Conservation (phyloP, 202 grass and related monocot genomes). For the Saccharum hybrid region DNA sequence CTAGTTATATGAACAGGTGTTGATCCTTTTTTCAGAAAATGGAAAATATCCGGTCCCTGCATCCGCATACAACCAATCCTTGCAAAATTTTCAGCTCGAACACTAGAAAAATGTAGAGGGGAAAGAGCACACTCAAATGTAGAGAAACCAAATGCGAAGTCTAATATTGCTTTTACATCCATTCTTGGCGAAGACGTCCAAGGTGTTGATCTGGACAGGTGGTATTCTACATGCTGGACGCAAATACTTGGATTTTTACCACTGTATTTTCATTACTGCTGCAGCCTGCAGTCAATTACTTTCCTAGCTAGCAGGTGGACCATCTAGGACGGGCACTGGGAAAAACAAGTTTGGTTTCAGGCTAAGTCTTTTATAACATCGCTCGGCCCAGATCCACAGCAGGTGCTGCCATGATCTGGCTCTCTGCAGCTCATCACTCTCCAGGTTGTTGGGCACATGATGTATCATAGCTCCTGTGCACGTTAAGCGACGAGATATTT, state of each 20-base stretch:
- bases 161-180: not conserved
- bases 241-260: not conserved
- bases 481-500: not conserved
- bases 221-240: not conserved
- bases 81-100: too few species aligned
- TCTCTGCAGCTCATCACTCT: constrained; percentile 32
- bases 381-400: constrained; percentile 22
- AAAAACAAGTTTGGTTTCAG: not conserved
- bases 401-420: constrained; percentile 21
- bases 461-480: not conserved
- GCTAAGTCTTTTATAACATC: not conserved
- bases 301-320: not conserved
- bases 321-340: not conserved
- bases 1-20: not conserved
- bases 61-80: not conserved
- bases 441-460: constrained; percentile 11
- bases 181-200: not conserved
- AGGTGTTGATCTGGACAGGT: not conserved
- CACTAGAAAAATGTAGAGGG: too few species aligned
- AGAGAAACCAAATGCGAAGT: not conserved
- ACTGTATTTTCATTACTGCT: constrained; percentile 16
- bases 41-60: not conserved
- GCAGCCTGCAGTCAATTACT: constrained; percentile 1
- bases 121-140: not conserved
- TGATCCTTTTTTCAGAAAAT: not conserved